These are phyloP conservation scores for Nicotiana attenuata DNA, from an alignment of 257 asterid species.

Conservation along the genomic window DNA sequence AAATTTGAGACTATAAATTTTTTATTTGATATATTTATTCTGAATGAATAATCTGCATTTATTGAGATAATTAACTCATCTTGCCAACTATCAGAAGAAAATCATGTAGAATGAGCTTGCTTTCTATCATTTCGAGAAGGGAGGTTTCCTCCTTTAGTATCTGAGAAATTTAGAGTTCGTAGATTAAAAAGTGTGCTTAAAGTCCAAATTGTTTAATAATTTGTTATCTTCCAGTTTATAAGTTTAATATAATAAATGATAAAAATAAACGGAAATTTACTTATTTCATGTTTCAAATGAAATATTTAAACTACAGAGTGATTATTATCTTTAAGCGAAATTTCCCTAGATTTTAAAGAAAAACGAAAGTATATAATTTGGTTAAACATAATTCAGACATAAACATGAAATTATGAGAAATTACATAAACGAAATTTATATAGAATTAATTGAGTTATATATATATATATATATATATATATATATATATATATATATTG, in stretches of 20 bases:
- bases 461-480: too few relatives aligned
- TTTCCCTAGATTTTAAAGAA: not conserved
- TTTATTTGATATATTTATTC: not conserved
- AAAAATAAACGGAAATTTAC: too few relatives aligned
- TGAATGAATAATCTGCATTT: not conserved
- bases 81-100: too few relatives aligned
- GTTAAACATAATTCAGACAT: not conserved
- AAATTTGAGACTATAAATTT: not conserved
- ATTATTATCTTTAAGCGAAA: not conserved
- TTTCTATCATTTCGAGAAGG: too few relatives aligned
- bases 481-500: too few relatives aligned
- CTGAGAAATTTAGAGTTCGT: too few relatives aligned
- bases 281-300: not conserved
- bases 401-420: not conserved
- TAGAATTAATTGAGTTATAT: not conserved
- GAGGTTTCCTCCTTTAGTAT: too few relatives aligned
- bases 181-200: too few relatives aligned
- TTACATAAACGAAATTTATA: not conserved
- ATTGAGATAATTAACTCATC: not conserved
- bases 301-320: not conserved
- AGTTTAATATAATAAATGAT: too few relatives aligned
- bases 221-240: too few relatives aligned
- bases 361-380: not conserved
- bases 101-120: too few relatives aligned
- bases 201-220: too few relatives aligned